A percentile compares a stretch with the other conserved stretches of the same genome.
phyloP scores from a whole-genome alignment of 1,284 basidiomycete species.

The Heterobasidion irregulare region DNA sequence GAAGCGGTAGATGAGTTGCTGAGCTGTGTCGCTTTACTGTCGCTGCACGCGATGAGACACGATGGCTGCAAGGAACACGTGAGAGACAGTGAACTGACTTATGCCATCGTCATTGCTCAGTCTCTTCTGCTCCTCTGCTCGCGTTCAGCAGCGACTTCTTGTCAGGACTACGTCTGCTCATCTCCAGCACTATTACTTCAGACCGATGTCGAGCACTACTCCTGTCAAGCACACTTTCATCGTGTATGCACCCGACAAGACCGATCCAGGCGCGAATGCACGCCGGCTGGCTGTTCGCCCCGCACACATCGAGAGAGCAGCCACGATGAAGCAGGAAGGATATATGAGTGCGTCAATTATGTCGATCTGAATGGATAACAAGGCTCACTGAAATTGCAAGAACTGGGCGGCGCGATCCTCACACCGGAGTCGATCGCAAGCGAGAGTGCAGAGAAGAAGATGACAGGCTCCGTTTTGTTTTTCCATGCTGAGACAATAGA shows the following conservation, averaged over 20 bases:
- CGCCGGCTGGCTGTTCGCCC: slow-evolving; percentile 25
- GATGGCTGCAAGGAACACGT: no score
- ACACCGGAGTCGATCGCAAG: slow-evolving; percentile 15
- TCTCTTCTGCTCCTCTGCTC: background rate
- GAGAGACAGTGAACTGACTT: no score
- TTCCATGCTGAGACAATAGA: slow-evolving; percentile 21
- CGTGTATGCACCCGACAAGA: slow-evolving; percentile 31
- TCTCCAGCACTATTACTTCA: background rate
- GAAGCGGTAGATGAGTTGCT: no score
- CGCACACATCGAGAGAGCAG: slow-evolving; percentile 21
- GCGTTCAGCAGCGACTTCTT: background rate
- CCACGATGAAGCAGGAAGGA: slow-evolving; percentile 13
- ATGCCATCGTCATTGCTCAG: no score
- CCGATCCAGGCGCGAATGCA: slow-evolving; percentile 23
- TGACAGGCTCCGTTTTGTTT: slow-evolving; percentile 20
- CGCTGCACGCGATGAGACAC: no score
- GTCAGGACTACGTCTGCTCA: background rate
- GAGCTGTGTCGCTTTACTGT: no score
- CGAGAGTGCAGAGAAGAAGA: slow-evolving; percentile 14
- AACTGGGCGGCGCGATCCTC: slow-evolving; percentile 20
- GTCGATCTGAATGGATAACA: background rate
- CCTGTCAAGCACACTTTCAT: slow-evolving; percentile 21
- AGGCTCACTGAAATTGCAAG: slow-evolving; percentile 6
- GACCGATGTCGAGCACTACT: background rate
- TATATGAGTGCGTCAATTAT: slow-evolving; percentile 19